A percentile compares a stretch with the other conserved stretches of the same genome.
Evolutionary conservation across 805 yeast genomes (phyloP).

Genomic region (Priceomyces carsonii): DNA sequence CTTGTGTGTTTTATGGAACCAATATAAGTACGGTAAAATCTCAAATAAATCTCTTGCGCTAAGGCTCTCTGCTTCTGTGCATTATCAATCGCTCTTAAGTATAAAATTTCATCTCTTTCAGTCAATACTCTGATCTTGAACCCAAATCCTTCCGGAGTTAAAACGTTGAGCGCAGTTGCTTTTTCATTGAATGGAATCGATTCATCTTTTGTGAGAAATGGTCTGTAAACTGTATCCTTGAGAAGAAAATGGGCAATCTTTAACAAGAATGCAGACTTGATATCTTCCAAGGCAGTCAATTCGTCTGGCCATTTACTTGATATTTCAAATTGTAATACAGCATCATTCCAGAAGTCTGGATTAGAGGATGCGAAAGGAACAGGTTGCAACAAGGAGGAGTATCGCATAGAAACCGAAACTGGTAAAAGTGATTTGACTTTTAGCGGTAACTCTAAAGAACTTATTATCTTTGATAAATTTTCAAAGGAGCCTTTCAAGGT

Average conservation of each 20-base stretch:
- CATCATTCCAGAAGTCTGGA: constrained; percentile 79
- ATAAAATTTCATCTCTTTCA: constrained; percentile 79
- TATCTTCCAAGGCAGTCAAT: constrained; percentile 75
- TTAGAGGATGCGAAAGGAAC: constrained; percentile 75
- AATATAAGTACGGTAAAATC: constrained; percentile 63
- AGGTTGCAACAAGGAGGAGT: constrained; percentile 75
- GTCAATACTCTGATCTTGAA: constrained; percentile 75
- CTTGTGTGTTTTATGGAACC: constrained; percentile 81
- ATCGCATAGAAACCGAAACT: constrained; percentile 71
- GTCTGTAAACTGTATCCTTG: constrained; percentile 53
- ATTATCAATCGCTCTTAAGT: constrained; percentile 69
- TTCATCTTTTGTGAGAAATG: constrained; percentile 65
- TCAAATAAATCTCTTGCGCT: constrained; percentile 61
- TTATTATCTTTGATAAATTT: constrained; percentile 47
- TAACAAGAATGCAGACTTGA: constrained; percentile 85
- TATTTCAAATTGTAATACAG: constrained; percentile 82
- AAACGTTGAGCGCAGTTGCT: constrained; percentile 58
- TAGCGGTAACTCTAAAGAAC: constrained; percentile 61
- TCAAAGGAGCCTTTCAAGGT: constrained; percentile 47
- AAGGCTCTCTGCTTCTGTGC: constrained; percentile 60
- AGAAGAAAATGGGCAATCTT: constrained; percentile 55
- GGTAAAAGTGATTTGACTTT: constrained; percentile 71
- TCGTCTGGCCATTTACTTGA: constrained; percentile 97
- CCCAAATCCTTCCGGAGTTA: constrained; percentile 89
- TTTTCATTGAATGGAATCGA: constrained; percentile 65